These are phyloP conservation scores for Chenopodium formosanum DNA, from an alignment of 148 eudicot species.

Conservation along the genomic window DNA sequence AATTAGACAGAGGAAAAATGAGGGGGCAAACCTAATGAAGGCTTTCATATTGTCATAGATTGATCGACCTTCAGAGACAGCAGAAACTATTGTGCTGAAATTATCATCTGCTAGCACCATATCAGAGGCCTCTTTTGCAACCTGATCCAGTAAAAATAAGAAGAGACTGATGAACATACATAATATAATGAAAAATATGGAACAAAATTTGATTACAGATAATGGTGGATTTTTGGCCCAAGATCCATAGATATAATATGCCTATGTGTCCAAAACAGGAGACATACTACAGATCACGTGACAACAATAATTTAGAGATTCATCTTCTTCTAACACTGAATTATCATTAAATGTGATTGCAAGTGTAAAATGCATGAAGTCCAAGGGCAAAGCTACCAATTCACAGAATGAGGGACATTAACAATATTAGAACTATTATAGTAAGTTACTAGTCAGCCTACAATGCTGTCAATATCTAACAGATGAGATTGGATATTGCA, in stretches of 20 bases:
- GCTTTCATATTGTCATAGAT: conserved; percentile 97
- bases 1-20: neutral
- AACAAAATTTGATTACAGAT: neutral
- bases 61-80: conserved; percentile 85
- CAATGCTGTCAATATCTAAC: neutral
- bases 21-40: conserved; percentile 59
- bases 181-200: neutral
- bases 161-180: neutral
- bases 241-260: neutral
- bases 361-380: neutral
- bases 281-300: neutral
- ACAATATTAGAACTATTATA: neutral
- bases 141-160: conserved; percentile 37
- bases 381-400: neutral
- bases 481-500: neutral
- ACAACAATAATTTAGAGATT: neutral
- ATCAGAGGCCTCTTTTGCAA: conserved; percentile 81
- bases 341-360: neutral
- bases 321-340: neutral
- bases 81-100: conserved; percentile 73
- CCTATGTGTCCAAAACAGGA: neutral
- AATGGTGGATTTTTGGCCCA: neutral
- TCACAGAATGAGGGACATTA: neutral
- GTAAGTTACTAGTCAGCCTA: neutral
- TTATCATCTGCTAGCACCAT: conserved; percentile 83